Base-by-base conservation (phyloP, 106 monocot species). In the Ottelia alismoides region DNA sequence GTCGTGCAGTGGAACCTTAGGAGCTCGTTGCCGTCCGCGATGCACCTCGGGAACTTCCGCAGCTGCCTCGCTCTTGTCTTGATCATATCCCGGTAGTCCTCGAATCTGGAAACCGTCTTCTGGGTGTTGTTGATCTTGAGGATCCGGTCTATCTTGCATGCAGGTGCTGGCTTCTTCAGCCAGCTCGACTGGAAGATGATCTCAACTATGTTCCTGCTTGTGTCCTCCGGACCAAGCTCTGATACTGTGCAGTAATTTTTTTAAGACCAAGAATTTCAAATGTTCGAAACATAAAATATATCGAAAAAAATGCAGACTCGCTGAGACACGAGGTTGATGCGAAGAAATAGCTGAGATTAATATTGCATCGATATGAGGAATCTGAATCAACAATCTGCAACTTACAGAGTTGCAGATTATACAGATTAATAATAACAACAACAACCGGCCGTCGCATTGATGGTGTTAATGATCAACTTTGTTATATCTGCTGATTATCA, bases 11-110 rank as follows among this genome's bases (percentile, higher is more conserved):
- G 25, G 54, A 69, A 69, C 52, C 69, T 61, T 3, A 69, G 47
- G 47, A 69, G 53, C 54, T 69, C 69, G 31, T 69, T 69, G 45
- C 69, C 69, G 20, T 69, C 69, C 6, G 54, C 69, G n/a, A 35
- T 47, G 31, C 69, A 69, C 61, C 69, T 61, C 30, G 69, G 61
- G 40, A 61, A 30, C 30, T 55, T 56, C 30, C 18, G 47, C n/a
- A 35, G 52, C 6, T 27, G 26, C n/a, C 45, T 30, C 22, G 61
- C 45, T 23, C 30, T 69, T 16, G 29, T 47, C 31, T 62, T 69
- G 16, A 69, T 48, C 14, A 50, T 46, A 45, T 69, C 47, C 43
- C 69, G 49, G 55, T 63, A 76, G 14, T 71, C 65, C 58, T 70
- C 70, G 17, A 70, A 70, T 12, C 20, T 47, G 16, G 62, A 4